Base-by-base conservation (phyloP, 441 rosid species). In the Gossypium aridum region DNA sequence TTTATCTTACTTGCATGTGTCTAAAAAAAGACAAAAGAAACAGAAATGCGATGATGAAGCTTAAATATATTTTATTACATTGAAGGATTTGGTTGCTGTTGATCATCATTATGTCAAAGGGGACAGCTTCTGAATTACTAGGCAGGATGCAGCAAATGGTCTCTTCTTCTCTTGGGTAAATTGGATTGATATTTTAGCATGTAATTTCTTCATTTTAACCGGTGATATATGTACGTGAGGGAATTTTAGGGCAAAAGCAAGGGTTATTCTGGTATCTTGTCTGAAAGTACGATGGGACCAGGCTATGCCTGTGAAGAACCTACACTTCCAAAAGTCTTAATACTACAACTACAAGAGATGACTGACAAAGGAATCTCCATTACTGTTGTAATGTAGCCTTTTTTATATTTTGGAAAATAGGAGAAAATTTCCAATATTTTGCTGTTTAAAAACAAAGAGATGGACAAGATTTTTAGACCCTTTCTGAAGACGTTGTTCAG, bases 311-410 rank as follows among this genome's bases (percentile, higher is more conserved):
- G 78, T 72, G 56, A 71, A 39, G 80, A 79, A 84, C 85, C 83
- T 81, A 84, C 85, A 83, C 80, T 84, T 83, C 81, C 89, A 83
- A 85, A 86, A 84, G 85, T 75, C 86, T 68, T 76, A 73, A 19
- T 39, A 39, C 12, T 39, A 39, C 45, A 39, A 39, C 45, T 55
- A 77, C 73, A 23, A 23, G 17, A 80, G 82, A 20, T 16, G 60
- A 83, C 84, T 81, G 89, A 81, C 85, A 86, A 81, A 90, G 85
- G 87, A 85, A 86, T 83, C 87, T 86, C 81, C 85, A 84, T 87
- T 83, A 79, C 85, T 77, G 84, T 77, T 82, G 84, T 77, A 83
- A 84, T 82, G 84, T 82, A 82, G 83, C 81, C 78, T 80, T 75
- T 75, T 51, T 8, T 73, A 80, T 78, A 26, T 49, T 26, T 84